Evolutionary conservation across 306 rosid species (phyloP).

Genomic region (Fragaria ananassa): DNA sequence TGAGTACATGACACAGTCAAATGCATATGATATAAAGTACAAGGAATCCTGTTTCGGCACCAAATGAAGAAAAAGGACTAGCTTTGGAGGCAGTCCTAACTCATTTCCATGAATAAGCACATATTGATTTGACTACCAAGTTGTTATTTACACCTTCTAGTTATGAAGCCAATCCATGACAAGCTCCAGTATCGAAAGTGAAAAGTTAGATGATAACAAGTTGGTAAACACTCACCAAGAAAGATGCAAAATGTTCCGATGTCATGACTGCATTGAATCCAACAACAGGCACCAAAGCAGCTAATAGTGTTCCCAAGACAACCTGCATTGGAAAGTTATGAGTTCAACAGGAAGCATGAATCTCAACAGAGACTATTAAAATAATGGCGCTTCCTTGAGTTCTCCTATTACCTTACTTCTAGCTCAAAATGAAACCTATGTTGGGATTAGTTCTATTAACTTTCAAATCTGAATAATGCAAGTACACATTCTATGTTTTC

Average conservation of each 20-base stretch:
- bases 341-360: constrained; percentile 31
- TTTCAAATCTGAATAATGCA: not conserved
- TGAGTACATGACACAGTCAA: not conserved
- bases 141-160: no score
- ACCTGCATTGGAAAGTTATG: constrained; percentile 49
- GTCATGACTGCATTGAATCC: constrained; percentile 99
- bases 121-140: not conserved
- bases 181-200: not conserved
- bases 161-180: not conserved
- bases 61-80: not conserved
- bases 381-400: not conserved
- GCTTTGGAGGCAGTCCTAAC: not conserved
- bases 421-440: not conserved
- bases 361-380: not conserved
- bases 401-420: not conserved
- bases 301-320: constrained; percentile 84
- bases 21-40: not conserved
- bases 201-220: not conserved
- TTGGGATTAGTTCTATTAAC: not conserved
- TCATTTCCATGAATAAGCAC: not conserved
- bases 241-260: constrained; percentile 97
- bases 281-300: constrained; percentile 94
- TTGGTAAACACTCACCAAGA: constrained; percentile 58
- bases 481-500: not conserved
- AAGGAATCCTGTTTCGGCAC: not conserved